These are phyloP conservation scores for Phlebopus sp. DNA, from an alignment of 1,284 basidiomycete genomes.

Conservation along the genomic window DNA sequence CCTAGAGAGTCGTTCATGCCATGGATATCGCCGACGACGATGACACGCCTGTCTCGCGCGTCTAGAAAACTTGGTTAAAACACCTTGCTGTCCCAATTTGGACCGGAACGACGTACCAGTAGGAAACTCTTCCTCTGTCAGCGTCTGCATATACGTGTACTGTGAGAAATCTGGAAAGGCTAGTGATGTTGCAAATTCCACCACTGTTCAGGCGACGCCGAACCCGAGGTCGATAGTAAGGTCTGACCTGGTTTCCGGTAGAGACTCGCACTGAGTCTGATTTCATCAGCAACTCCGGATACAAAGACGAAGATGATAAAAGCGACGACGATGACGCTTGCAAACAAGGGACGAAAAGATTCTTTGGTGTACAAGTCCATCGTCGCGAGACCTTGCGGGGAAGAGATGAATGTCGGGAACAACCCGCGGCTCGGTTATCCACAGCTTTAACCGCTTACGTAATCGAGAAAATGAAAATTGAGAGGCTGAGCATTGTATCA, in stretches of 20 bases:
- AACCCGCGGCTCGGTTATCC: no score
- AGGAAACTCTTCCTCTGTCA: constrained; percentile 50
- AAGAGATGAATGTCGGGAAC: background rate
- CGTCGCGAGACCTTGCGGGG: background rate
- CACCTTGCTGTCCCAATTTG: background rate
- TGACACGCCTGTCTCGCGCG: constrained; percentile 51
- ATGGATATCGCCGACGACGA: constrained; percentile 84
- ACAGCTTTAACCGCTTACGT: no score
- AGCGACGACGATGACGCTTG: constrained; percentile 31
- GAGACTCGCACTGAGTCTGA: constrained; percentile 1
- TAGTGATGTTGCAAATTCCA: constrained; percentile 12
- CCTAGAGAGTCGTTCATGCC: constrained; percentile 69
- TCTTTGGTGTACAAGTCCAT: background rate
- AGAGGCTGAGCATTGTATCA: no score
- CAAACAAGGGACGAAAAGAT: constrained; percentile 10
- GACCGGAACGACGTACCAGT: constrained; percentile 38
- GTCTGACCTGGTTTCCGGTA: constrained; percentile 23
- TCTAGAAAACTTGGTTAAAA: constrained; percentile 33
- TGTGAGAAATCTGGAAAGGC: constrained; percentile 56
- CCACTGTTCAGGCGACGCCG: background rate
- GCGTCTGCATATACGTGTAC: constrained; percentile 41
- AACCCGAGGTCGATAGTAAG: background rate
- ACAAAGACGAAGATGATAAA: constrained; percentile 45
- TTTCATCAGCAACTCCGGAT: constrained; percentile 23
- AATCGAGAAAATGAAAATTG: no score